Evolutionary conservation across 1,139 yeast species (phyloP).

Genomic region (Geotrichum australiense): DNA sequence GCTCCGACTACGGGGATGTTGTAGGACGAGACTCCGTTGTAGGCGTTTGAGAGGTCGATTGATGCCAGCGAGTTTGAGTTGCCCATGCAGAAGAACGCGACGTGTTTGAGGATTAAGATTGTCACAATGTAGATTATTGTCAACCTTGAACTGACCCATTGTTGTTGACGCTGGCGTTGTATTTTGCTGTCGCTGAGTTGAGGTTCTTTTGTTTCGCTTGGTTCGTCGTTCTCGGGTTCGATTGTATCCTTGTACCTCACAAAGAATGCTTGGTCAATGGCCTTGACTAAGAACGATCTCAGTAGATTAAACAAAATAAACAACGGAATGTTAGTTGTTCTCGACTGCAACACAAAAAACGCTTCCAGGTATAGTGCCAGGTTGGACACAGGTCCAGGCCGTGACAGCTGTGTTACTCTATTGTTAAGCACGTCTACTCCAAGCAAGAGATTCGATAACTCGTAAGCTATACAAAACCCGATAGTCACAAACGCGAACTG

Average conservation of each 20-base stretch:
- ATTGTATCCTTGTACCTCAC: constrained; percentile 17
- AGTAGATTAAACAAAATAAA: constrained; percentile 45
- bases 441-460: constrained; percentile 23
- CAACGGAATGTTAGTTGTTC: constrained; percentile 62
- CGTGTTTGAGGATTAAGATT: constrained; percentile 49
- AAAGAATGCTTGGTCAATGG: constrained; percentile 21
- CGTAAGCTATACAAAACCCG: constrained; percentile 26
- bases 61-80: constrained; percentile 90
- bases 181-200: neutral
- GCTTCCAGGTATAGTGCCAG: constrained; percentile 43
- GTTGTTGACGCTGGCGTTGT: too few species aligned
- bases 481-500: constrained; percentile 29
- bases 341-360: constrained; percentile 62
- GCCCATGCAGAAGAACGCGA: constrained; percentile 81
- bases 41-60: constrained; percentile 82
- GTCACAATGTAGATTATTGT: constrained; percentile 26
- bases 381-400: constrained; percentile 37
- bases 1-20: constrained; percentile 68
- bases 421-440: constrained; percentile 15
- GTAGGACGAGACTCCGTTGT: constrained; percentile 73
- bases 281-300: constrained; percentile 22
- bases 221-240: constrained; percentile 7
- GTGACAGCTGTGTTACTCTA: constrained; percentile 14
- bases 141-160: constrained; percentile 13
- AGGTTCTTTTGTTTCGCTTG: too few species aligned